These are phyloP conservation scores for Ceratobasidium sp. DNA, from an alignment of 1,284 basidiomycete genomes.

Conservation along the genomic window DNA sequence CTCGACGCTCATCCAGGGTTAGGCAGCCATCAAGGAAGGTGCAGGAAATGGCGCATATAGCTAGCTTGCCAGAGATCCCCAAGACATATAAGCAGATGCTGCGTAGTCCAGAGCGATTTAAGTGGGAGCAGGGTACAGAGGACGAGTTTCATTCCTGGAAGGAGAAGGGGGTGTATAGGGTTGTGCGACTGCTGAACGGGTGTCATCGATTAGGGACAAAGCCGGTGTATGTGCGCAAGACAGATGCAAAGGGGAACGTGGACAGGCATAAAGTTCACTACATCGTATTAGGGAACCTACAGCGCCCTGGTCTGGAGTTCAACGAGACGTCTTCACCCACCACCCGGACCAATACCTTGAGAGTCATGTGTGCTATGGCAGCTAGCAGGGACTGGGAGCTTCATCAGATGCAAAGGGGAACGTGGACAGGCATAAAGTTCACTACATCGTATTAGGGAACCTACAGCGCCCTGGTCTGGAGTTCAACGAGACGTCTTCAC, in stretches of 20 bases:
- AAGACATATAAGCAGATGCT: too few relatives aligned
- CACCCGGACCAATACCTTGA: conserved; percentile 53
- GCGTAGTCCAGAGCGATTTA: neutral
- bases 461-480: conserved; percentile 57
- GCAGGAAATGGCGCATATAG: too few relatives aligned
- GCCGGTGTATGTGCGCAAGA: conserved; percentile 54
- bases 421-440: conserved; percentile 54
- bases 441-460: conserved; percentile 59
- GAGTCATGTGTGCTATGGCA: conserved; percentile 55
- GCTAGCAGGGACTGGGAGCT: conserved; percentile 53
- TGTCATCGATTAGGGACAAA: too few relatives aligned
- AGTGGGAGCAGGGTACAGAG: neutral
- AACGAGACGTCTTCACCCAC: conserved; percentile 58
- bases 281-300: conserved; percentile 59
- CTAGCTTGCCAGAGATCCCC: too few relatives aligned
- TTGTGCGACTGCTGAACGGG: neutral
- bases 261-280: conserved; percentile 55
- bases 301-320: conserved; percentile 58
- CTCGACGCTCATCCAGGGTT: too few relatives aligned
- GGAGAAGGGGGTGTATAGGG: neutral
- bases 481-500: conserved; percentile 58
- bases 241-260: conserved; percentile 52
- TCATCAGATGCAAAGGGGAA: conserved; percentile 53
- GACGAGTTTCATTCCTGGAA: neutral
- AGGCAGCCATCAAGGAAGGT: too few relatives aligned